Evolutionary conservation across 345 rosid species (phyloP).

Genomic region (Populus simonii): DNA sequence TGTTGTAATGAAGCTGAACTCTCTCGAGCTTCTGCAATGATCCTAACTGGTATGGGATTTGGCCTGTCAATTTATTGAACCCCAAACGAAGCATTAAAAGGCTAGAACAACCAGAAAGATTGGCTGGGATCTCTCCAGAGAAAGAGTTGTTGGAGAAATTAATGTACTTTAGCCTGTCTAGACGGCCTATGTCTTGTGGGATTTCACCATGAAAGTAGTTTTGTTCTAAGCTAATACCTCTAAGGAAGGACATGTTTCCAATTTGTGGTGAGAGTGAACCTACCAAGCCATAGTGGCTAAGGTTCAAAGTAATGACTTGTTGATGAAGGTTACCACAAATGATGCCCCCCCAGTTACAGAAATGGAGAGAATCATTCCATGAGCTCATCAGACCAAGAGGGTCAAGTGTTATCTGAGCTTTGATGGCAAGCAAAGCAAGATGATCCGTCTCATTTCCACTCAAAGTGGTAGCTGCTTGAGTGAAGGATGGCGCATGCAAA

Average conservation of each 20-base stretch:
- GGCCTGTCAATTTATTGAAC: conserved; percentile 7
- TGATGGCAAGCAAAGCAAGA: background rate
- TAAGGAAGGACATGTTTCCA: conserved; percentile 5
- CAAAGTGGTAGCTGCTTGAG: background rate
- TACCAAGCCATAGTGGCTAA: background rate
- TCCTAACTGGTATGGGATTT: conserved; percentile 9
- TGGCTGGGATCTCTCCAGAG: background rate
- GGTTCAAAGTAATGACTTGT: background rate
- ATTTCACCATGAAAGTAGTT: conserved; percentile 6
- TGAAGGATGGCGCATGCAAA: background rate
- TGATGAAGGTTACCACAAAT: background rate
- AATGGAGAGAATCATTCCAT: background rate
- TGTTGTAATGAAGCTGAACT: rapidly evolving
- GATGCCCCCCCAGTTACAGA: conserved; percentile 8
- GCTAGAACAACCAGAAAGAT: conserved; percentile 2
- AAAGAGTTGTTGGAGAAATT: rapidly evolving
- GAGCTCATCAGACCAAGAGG: background rate
- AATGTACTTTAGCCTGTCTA: background rate
- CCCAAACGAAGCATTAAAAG: background rate
- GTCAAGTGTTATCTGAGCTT: background rate
- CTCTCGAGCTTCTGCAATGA: background rate
- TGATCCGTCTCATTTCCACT: background rate
- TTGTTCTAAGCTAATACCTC: background rate
- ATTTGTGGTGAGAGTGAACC: background rate
- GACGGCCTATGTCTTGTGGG: conserved; percentile 9